Conservation (phyloP, 106 monocot species). For the Platanthera guangdongensis region DNA sequence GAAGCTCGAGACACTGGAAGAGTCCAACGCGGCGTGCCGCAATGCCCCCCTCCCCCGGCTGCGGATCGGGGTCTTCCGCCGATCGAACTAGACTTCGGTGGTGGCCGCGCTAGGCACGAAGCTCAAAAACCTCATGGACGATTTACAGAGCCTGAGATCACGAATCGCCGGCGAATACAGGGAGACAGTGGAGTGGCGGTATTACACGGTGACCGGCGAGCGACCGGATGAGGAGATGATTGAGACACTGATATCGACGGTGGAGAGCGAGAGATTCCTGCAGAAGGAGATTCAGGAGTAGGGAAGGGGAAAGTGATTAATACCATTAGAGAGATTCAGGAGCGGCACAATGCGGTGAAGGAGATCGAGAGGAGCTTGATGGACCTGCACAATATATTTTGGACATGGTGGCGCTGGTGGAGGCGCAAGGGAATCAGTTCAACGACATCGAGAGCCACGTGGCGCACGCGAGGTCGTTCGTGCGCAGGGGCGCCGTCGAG, state of each 20-base stretch:
- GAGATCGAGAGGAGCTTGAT: constrained; percentile 46
- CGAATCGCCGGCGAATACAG: constrained; percentile 31
- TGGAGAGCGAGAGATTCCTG: constrained; percentile 33
- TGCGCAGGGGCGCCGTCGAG: constrained; percentile 35
- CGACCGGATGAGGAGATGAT: constrained; percentile 33
- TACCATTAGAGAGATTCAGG: constrained; percentile 50
- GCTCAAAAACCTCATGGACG: constrained; percentile 40
- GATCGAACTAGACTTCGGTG: constrained; percentile 53
- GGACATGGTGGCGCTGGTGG: constrained; percentile 60
- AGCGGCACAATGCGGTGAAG: constrained; percentile 42
- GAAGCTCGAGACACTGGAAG: constrained; percentile 55
- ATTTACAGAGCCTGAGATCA: constrained; percentile 23
- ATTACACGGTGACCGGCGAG: constrained; percentile 45
- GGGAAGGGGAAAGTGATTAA: constrained; percentile 52
- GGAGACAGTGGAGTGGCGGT: constrained; percentile 34
- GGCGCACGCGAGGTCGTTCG: constrained; percentile 44
- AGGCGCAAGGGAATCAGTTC: constrained; percentile 51
- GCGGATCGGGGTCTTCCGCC: constrained; percentile 45
- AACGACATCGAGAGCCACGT: constrained; percentile 62
- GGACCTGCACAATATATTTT: constrained; percentile 67
- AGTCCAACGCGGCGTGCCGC: constrained; percentile 39
- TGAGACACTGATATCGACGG: constrained; percentile 28
- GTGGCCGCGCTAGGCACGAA: constrained; percentile 44
- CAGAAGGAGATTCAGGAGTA: constrained; percentile 44
- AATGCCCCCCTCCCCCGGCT: constrained; percentile 41